phyloP scores from a whole-genome alignment of 257 asterid species.

The Cordia subcordata region DNA sequence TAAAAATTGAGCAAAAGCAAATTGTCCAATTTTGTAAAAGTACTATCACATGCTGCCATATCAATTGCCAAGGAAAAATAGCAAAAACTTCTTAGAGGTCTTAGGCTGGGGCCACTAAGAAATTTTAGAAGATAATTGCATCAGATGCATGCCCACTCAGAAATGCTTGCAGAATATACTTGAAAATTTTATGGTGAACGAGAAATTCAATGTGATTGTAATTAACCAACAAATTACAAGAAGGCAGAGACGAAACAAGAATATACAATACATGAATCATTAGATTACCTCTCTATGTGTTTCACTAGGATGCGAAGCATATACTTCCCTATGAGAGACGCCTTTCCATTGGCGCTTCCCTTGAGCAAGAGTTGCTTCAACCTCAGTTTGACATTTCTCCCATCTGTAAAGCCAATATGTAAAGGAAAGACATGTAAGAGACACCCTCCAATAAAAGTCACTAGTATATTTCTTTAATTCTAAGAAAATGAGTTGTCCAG shows the following conservation, averaged over 20 bases:
- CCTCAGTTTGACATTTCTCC: constrained; percentile 85
- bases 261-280: neutral
- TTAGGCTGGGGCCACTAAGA: too few species aligned
- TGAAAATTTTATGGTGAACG: neutral
- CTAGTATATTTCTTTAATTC: neutral
- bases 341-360: constrained; percentile 96
- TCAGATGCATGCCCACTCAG: too few species aligned
- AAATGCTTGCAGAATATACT: too few species aligned
- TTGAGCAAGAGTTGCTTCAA: constrained; percentile 97
- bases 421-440: constrained; percentile 6
- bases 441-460: neutral
- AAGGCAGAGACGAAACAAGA: neutral
- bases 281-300: constrained; percentile 52
- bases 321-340: constrained; percentile 86
- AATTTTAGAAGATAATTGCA: too few species aligned
- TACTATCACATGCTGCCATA: too few species aligned
- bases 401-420: constrained; percentile 52
- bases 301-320: constrained; percentile 59
- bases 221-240: too few species aligned
- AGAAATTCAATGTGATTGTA: neutral
- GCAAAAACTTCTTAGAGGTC: too few species aligned
- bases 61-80: too few species aligned
- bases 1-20: too few species aligned
- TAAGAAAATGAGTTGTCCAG: neutral
- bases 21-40: too few species aligned